Percentiles rank a stretch among this genome's conserved stretches.
Conservation (phyloP, 176 grass and related monocot genomes). For the Elymus sibiricus region DNA sequence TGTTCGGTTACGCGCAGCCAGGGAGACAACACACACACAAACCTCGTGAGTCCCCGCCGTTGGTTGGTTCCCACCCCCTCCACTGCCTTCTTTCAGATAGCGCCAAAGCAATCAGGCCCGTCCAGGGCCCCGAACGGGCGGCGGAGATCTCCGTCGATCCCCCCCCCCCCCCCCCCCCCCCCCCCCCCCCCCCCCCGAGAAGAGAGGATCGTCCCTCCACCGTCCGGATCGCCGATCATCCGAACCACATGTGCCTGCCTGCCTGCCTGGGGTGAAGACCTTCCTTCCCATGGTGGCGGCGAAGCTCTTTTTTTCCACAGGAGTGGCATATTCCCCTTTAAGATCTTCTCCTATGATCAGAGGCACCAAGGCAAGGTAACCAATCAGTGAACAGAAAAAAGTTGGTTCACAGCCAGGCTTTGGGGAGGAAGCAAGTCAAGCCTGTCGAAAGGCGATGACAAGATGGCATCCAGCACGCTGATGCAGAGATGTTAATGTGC, state of each 20-base stretch:
- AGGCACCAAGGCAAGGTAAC: not conserved
- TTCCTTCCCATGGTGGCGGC: not conserved
- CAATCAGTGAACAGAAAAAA: not conserved
- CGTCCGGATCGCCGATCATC: not conserved
- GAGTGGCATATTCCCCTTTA: not conserved
- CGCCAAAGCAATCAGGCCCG: not conserved
- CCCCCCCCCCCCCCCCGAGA: not conserved
- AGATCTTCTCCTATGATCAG: not conserved
- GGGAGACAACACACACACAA: not conserved
- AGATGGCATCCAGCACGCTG: not conserved
- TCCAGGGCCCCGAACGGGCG: not conserved
- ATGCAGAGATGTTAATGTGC: slow-evolving; percentile 11
- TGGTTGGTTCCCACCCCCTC: not conserved
- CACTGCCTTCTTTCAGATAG: not conserved
- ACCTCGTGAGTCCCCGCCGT: slow-evolving; percentile 16
- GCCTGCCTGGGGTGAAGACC: not conserved
- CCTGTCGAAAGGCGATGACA: not conserved
- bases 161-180: not conserved
- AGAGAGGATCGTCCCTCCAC: not conserved
- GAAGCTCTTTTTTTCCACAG: not conserved
- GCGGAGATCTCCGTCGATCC: not conserved
- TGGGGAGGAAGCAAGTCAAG: slow-evolving; percentile 26
- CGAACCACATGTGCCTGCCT: not conserved
- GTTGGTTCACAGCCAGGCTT: not conserved
- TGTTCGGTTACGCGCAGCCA: slow-evolving; percentile 24